phyloP scores from a whole-genome alignment of 1,139 yeast genomes.

The Saccharomyces pastorianus region DNA sequence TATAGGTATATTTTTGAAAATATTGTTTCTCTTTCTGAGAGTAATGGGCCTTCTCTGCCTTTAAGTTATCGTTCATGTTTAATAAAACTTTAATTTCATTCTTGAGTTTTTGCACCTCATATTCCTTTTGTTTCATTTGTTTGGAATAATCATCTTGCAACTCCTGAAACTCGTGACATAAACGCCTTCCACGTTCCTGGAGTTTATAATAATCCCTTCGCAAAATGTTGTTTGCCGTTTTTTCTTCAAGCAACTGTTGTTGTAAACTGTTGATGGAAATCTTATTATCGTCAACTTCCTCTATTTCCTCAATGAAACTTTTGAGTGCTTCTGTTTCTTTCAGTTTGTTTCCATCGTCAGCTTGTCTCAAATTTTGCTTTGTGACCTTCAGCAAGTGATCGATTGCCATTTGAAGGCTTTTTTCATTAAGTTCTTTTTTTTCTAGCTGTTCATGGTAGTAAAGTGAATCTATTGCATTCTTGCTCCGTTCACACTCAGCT shows the following conservation, averaged over 20 bases:
- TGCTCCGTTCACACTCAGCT: neutral
- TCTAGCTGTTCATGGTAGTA: neutral
- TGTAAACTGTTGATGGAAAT: neutral
- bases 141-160: neutral
- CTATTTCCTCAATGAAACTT: neutral
- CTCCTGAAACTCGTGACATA: neutral
- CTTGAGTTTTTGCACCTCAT: neutral
- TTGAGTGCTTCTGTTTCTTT: neutral
- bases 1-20: neutral
- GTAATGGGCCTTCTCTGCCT: neutral
- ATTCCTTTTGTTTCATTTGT: neutral
- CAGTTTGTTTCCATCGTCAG: neutral
- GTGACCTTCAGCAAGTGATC: neutral
- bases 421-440: neutral
- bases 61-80: neutral
- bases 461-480: neutral
- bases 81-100: neutral
- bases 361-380: neutral
- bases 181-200: neutral
- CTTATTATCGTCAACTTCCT: neutral
- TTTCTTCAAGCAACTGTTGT: neutral
- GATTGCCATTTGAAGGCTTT: neutral
- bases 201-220: neutral
- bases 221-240: neutral
- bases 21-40: neutral